Conservation (phyloP, 352 stramenopile species). For the Globisporangium uncinulatum region DNA sequence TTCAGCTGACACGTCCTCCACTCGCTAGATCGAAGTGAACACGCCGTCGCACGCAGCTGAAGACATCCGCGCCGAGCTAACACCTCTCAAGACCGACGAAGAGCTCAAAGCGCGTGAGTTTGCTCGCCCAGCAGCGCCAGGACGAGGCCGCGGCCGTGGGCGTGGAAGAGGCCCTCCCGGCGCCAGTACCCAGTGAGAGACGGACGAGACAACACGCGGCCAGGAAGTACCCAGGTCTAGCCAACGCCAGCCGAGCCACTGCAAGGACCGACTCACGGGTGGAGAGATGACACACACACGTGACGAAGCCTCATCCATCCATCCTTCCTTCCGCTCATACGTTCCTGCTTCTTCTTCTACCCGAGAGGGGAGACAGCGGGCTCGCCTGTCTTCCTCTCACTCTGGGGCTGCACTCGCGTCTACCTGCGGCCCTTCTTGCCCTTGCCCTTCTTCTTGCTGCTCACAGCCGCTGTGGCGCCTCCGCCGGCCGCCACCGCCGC, state of each 20-base stretch:
- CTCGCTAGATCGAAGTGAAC: conserved; percentile 67
- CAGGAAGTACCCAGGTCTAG: neutral
- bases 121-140: conserved; percentile 60
- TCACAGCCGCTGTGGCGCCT: conserved; percentile 20
- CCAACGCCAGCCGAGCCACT: no score
- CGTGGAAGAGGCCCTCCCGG: conserved; percentile 32
- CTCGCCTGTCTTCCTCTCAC: neutral
- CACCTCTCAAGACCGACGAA: conserved; percentile 48
- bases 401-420: conserved; percentile 7
- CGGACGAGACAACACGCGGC: no score
- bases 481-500: conserved; percentile 26
- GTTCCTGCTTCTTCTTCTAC: no score
- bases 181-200: conserved; percentile 3
- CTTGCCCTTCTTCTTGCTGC: conserved; percentile 83
- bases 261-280: no score
- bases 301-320: no score
- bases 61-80: conserved; percentile 59
- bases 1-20: neutral
- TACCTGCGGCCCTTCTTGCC: conserved; percentile 85
- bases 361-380: neutral
- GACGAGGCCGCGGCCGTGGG: conserved; percentile 49
- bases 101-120: conserved; percentile 67
- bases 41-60: conserved; percentile 45
- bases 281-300: no score
- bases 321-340: no score